These are phyloP conservation scores for Helenozyma rhizophorensis DNA, from an alignment of 805 yeast species.

Conservation along the genomic window DNA sequence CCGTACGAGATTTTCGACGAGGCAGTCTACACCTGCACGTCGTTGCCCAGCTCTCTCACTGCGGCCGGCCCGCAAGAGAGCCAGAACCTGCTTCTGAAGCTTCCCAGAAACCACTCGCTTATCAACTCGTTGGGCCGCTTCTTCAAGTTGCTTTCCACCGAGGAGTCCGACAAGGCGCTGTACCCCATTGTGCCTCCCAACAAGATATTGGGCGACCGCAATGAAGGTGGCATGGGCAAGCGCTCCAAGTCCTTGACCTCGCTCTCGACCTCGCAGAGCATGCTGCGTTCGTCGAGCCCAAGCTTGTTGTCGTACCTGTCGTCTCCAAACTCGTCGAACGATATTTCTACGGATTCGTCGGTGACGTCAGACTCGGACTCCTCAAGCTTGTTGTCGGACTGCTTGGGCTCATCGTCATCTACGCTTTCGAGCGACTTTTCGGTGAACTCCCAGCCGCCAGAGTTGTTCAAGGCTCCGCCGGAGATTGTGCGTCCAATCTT, in stretches of 20 bases:
- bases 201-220: conserved; percentile 3
- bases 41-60: conserved; percentile 18
- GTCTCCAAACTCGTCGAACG: conserved; percentile 33
- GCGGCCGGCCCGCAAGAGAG: background rate
- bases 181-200: conserved; percentile 9
- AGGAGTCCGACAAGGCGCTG: conserved; percentile 16
- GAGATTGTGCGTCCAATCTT: conserved; percentile 42
- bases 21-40: conserved; percentile 45
- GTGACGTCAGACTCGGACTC: conserved; percentile 28
- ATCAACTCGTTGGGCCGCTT: conserved; percentile 29
- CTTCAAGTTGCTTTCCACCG: conserved; percentile 33
- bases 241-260: conserved; percentile 32
- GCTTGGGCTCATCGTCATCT: conserved; percentile 12
- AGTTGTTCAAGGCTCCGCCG: conserved; percentile 40
- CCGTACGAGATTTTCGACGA: conserved; percentile 66
- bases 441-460: conserved; percentile 34
- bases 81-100: conserved; percentile 14
- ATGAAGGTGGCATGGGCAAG: conserved; percentile 8
- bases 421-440: conserved; percentile 7
- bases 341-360: conserved; percentile 28
- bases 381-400: conserved; percentile 14
- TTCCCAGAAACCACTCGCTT: conserved; percentile 31
- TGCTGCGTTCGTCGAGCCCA: conserved; percentile 35
- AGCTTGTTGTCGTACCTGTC: conserved; percentile 35
- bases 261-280: conserved; percentile 30